phyloP scores from a whole-genome alignment of 306 rosid species.

The Gillenia trifoliata region DNA sequence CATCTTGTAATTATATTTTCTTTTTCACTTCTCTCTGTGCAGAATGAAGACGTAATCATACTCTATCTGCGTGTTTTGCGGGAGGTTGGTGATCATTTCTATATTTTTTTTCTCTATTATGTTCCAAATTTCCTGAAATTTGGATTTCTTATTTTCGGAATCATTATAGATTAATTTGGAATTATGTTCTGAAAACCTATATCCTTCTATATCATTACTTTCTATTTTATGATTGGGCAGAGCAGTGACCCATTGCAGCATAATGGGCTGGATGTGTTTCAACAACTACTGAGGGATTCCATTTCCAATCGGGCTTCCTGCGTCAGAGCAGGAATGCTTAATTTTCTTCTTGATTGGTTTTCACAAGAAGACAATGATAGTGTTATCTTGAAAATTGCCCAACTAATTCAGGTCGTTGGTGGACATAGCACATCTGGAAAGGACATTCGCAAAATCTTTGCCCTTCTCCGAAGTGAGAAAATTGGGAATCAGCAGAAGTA shows the following conservation, averaged over 20 bases:
- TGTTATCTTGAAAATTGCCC: conserved; percentile 73
- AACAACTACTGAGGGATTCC: conserved; percentile 77
- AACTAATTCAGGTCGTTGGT: conserved; percentile 84
- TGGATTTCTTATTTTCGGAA: not conserved
- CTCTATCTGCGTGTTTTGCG: conserved; percentile 72
- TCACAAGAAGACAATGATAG: conserved; percentile 64
- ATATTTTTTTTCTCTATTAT: not conserved
- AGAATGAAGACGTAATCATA: conserved; percentile 90
- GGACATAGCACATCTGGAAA: conserved; percentile 98
- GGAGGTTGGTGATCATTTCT: conserved; percentile 65
- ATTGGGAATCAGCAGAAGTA: conserved; percentile 70
- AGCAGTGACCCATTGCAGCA: conserved; percentile 88
- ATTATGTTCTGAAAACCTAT: conserved; percentile 22
- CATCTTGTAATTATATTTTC: conserved; percentile 15
- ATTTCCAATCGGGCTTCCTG: conserved; percentile 94
- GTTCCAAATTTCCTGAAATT: not conserved
- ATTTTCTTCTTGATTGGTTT: conserved; percentile 96
- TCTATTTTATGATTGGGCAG: conserved; percentile 86
- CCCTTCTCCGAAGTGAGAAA: conserved; percentile 85
- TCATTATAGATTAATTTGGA: not conserved
- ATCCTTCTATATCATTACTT: conserved; percentile 34
- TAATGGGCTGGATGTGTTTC: conserved; percentile 69
- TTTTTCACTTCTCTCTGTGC: conserved; percentile 25
- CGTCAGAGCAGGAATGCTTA: conserved; percentile 96
- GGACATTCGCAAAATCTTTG: conserved; percentile 95